Evolutionary conservation across 768 basidiomycete species (phyloP).

Genomic region (Pleurotus ostreatus): DNA sequence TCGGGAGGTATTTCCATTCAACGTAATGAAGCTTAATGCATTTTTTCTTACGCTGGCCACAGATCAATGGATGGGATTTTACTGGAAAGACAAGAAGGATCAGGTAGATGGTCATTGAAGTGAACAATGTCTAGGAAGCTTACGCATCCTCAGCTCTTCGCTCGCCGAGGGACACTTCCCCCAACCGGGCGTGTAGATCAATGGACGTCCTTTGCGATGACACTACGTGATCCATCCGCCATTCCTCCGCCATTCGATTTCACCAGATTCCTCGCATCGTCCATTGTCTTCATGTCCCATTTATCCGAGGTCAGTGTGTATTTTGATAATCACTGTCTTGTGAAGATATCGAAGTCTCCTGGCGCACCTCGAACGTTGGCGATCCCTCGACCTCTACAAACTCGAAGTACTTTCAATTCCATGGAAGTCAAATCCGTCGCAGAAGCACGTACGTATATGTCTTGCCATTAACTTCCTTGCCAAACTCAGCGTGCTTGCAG

Average conservation of each 20-base stretch:
- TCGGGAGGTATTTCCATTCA: constrained; percentile 55
- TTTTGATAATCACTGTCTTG: constrained; percentile 74
- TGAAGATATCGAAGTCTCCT: constrained; percentile 58
- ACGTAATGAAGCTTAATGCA: constrained; percentile 16
- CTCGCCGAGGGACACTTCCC: constrained; percentile 69
- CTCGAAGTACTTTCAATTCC: constrained; percentile 48
- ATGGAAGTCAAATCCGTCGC: constrained; percentile 71
- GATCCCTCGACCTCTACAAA: constrained; percentile 54
- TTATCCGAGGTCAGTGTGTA: constrained; percentile 75
- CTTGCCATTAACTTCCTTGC: background rate
- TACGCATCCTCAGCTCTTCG: constrained; percentile 56
- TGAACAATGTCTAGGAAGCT: constrained; percentile 4
- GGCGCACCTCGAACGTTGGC: constrained; percentile 47
- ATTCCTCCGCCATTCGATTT: constrained; percentile 86
- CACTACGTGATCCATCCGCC: constrained; percentile 72
- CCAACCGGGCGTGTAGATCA: constrained; percentile 24
- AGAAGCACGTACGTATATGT: constrained; percentile 47
- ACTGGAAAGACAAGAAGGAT: constrained; percentile 93
- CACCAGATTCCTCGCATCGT: constrained; percentile 83
- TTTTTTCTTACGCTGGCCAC: constrained; percentile 16
- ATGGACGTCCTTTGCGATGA: constrained; percentile 94
- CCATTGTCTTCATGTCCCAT: constrained; percentile 88
- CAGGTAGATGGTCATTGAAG: constrained; percentile 45
- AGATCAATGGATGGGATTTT: constrained; percentile 93
- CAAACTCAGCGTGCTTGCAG: constrained; percentile 26